A percentile compares a stretch with the other conserved stretches of the same genome.
Conservation (phyloP, 1,139 yeast species). For the Saccharomyces hybrid region DNA sequence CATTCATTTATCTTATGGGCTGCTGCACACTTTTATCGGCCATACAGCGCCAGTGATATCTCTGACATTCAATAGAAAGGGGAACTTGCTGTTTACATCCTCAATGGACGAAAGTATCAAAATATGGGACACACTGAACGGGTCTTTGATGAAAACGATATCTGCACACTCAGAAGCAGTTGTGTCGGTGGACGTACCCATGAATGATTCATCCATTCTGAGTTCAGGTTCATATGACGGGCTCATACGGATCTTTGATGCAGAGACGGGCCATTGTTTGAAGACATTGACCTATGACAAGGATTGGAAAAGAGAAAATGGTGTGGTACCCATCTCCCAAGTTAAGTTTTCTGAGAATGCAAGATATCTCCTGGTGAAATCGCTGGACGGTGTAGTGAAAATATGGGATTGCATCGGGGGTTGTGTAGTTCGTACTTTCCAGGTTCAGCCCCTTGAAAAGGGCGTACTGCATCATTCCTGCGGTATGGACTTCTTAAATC, state of each 20-base stretch:
- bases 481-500: constrained; percentile 41
- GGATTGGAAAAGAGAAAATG: constrained; percentile 47
- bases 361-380: constrained; percentile 65
- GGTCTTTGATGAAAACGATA: constrained; percentile 64
- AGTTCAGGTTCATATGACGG: constrained; percentile 92
- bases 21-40: constrained; percentile 56
- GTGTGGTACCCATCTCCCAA: constrained; percentile 69
- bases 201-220: constrained; percentile 74
- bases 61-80: constrained; percentile 62
- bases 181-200: constrained; percentile 55
- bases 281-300: constrained; percentile 72
- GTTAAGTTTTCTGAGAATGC: constrained; percentile 80
- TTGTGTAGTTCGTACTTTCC: constrained; percentile 67
- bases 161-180: constrained; percentile 95
- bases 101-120: constrained; percentile 87
- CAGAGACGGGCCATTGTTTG: constrained; percentile 83
- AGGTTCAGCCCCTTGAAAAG: constrained; percentile 15
- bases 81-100: constrained; percentile 73
- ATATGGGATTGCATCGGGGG: constrained; percentile 80
- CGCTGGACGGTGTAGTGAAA: constrained; percentile 71
- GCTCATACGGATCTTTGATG: constrained; percentile 74
- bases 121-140: constrained; percentile 78
- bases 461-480: constrained; percentile 31
- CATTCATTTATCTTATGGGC: constrained; percentile 52
- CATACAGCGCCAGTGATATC: constrained; percentile 83